A percentile compares a stretch with the other conserved stretches of the same genome.
Conservation (phyloP, 1,139 yeast species). For the Blastobotrys ciferrii region DNA sequence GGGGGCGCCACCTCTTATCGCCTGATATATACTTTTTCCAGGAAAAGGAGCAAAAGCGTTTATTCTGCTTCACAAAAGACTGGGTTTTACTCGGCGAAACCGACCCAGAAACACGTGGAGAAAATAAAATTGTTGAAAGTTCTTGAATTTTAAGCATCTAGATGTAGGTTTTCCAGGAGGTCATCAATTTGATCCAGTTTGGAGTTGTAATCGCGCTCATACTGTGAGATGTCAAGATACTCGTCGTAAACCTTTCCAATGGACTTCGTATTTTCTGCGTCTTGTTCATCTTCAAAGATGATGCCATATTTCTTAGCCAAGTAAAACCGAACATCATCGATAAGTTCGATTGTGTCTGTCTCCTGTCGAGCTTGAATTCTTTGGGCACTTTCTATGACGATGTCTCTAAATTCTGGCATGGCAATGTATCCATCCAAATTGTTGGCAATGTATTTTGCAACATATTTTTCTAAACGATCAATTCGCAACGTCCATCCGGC, state of each 20-base stretch:
- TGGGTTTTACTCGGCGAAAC: too few species aligned
- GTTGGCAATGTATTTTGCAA: slow-evolving; percentile 57
- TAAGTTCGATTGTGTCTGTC: slow-evolving; percentile 73
- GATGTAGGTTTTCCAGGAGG: slow-evolving; percentile 42
- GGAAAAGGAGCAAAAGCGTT: too few species aligned
- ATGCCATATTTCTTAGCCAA: slow-evolving; percentile 49
- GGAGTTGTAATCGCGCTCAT: slow-evolving; percentile 34
- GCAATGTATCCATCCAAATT: slow-evolving; percentile 44
- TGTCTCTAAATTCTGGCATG: slow-evolving; percentile 40
- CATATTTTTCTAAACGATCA: slow-evolving; percentile 62
- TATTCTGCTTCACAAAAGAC: too few species aligned
- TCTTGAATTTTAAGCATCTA: slow-evolving; percentile 15
- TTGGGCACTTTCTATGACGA: slow-evolving; percentile 51
- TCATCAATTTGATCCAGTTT: slow-evolving; percentile 46
- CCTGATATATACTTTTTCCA: too few species aligned
- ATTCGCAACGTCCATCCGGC: slow-evolving; percentile 68
- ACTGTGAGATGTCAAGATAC: slow-evolving; percentile 19
- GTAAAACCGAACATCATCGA: slow-evolving; percentile 74
- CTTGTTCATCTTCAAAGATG: slow-evolving; percentile 21
- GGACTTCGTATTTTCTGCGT: slow-evolving; percentile 14
- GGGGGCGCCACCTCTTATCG: too few species aligned
- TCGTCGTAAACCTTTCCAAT: slow-evolving; percentile 17
- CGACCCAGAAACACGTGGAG: too few species aligned
- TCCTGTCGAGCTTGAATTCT: slow-evolving; percentile 63
- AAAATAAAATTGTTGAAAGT: too few species aligned